Conservation (phyloP, 768 basidiomycete species). For the Lentinus brumalis region DNA sequence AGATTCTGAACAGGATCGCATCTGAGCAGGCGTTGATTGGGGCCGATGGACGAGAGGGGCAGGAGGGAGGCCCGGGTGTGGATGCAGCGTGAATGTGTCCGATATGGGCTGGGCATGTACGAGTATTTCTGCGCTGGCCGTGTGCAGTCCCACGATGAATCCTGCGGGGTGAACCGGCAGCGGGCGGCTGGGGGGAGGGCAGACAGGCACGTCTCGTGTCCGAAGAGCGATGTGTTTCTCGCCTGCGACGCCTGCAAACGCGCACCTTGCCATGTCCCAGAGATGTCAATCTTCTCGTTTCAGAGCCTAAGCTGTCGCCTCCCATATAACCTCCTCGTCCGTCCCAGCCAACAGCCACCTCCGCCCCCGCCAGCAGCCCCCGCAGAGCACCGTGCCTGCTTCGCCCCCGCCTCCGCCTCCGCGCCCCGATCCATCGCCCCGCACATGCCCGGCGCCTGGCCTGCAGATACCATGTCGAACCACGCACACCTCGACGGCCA, state of each 20-base stretch:
- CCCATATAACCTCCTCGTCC: conserved; percentile 19
- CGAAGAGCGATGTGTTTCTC: conserved; percentile 10
- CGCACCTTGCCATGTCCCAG: conserved; percentile 21
- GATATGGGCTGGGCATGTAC: neutral
- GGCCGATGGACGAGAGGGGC: neutral
- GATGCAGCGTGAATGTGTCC: neutral
- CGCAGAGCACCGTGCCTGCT: conserved; percentile 8
- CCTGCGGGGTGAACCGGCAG: conserved; percentile 1
- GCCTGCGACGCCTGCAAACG: conserved; percentile 15
- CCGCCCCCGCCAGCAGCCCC: conserved; percentile 3
- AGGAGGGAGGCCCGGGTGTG: neutral
- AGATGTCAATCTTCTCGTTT: conserved; percentile 24
- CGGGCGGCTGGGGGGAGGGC: neutral
- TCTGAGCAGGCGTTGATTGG: neutral
- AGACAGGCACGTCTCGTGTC: conserved; percentile 24
- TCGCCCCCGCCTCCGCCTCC: conserved; percentile 2
- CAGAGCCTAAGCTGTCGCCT: conserved; percentile 17
- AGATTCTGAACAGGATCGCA: neutral
- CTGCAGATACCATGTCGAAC: conserved; percentile 9
- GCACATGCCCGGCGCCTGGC: conserved; percentile 11
- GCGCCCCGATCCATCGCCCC: neutral
- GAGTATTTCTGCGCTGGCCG: neutral
- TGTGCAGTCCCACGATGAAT: neutral
- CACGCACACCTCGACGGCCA: conserved; percentile 17
- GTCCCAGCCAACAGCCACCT: conserved; percentile 11